These are phyloP conservation scores for Mucor indicus DNA, from an alignment of 371 early-diverging fungal genomes.

Conservation along the genomic window DNA sequence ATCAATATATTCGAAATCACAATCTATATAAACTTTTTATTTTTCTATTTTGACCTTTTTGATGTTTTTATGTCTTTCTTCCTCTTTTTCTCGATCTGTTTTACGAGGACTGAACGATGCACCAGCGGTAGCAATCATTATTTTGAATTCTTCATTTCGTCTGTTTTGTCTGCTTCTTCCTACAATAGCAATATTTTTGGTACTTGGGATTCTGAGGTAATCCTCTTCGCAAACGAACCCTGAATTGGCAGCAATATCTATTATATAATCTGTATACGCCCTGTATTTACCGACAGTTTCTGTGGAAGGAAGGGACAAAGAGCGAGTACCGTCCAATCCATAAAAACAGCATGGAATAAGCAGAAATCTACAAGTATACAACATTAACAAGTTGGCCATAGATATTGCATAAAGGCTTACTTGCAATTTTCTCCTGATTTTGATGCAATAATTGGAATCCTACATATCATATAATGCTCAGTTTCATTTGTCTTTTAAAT, in stretches of 20 bases:
- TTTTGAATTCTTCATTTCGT: background rate
- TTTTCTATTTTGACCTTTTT: constrained; percentile 39
- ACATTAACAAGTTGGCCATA: too few species aligned
- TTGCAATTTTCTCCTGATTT: constrained; percentile 56
- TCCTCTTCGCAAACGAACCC: constrained; percentile 72
- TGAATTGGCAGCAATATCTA: constrained; percentile 49
- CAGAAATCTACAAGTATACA: constrained; percentile 52
- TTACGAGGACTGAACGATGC: constrained; percentile 53
- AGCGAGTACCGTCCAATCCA: constrained; percentile 64
- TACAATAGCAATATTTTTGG: constrained; percentile 82
- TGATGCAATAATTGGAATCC: constrained; percentile 76
- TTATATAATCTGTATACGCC: constrained; percentile 67
- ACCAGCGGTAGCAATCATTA: constrained; percentile 21
- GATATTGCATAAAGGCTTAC: too few species aligned
- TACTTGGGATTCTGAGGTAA: constrained; percentile 81
- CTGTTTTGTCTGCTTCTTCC: constrained; percentile 41
- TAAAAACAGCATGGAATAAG: constrained; percentile 85
- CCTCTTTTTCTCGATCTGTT: constrained; percentile 60
- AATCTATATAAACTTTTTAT: constrained; percentile 5
- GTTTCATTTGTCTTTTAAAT: too few species aligned
- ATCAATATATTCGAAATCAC: constrained; percentile 1
- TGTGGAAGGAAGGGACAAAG: constrained; percentile 31
- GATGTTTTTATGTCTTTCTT: constrained; percentile 29
- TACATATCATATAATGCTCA: too few species aligned
- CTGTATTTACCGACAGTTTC: constrained; percentile 68